Evolutionary conservation across 257 asterid genomes (phyloP), one percentile per base, ranked within the genome.

Genomic region (Jacaranda copaia): DNA sequence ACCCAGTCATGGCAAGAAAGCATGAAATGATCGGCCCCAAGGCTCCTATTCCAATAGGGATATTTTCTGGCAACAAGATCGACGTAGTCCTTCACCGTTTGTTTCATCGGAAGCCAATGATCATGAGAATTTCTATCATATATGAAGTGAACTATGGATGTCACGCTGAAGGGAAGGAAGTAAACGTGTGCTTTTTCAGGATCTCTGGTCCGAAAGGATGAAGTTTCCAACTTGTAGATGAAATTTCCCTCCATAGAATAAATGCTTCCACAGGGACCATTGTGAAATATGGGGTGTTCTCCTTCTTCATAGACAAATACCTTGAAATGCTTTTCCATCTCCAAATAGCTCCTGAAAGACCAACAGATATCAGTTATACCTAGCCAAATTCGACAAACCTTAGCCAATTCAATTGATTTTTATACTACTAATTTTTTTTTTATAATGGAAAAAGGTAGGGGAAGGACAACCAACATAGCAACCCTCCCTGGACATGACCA

Each of bases 1-100:
- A 94, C 99, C 99, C 99, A 94, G 79, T 94, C 99, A 69, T 94
- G 99, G 87, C 99, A 94, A 73, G 99, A 88, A 36, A 94, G 97
- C 91, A 94, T 86, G 89, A 94, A 83, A 71, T 94, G 98, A 81
- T 94, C 99, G 0, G 90, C 83, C 7, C 99, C 99, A 0, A 81
- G 86, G 87, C 92, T 92, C 53, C 96, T 90, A 53, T 92, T 94
- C 99, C 99, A 94, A 14, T 81, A 89, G 19, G 93, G 90, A 60
- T 88, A 88, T 49, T 82, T 78, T 5, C 11, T 39, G 0, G 90
- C 85, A 0, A 95, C 79, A 68, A 93, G 92, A 48, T 88, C 62
- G 10, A 95, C 85, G 39, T 93, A 95, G 75, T 91, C 99, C 36
- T 68, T 79, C 1, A 93, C 84, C 0, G 91, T 91, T 55, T 81